Percentiles rank a stretch among this genome's conserved stretches.
Evolutionary conservation across 495 filamentous ascomycete genomes (phyloP).

Genomic region (Penicillium simplicissimum): DNA sequence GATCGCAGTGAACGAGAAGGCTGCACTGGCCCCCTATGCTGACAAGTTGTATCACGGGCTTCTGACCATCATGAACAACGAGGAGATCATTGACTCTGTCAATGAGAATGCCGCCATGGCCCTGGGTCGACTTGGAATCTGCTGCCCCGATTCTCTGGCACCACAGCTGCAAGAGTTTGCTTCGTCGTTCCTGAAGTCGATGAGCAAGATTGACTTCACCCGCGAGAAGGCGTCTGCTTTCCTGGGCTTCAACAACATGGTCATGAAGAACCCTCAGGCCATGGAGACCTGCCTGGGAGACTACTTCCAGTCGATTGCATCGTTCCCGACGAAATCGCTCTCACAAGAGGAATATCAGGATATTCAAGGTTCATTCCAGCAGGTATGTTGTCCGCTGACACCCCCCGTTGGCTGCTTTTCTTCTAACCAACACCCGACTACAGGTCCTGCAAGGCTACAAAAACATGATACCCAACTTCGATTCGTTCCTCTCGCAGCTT

Average conservation of each 20-base stretch:
- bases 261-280: constrained; percentile 83
- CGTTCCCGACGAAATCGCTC: constrained; percentile 62
- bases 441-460: constrained; percentile 83
- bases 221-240: constrained; percentile 95
- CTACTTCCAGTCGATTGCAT: constrained; percentile 83
- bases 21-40: constrained; percentile 75
- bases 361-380: constrained; percentile 53
- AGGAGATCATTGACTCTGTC: constrained; percentile 84
- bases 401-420: background rate
- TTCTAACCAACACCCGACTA: constrained; percentile 13
- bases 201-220: constrained; percentile 81
- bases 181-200: constrained; percentile 74
- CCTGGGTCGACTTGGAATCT: constrained; percentile 85
- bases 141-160: constrained; percentile 72
- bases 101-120: constrained; percentile 95
- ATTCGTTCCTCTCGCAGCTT: constrained; percentile 72
- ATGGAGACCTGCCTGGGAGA: constrained; percentile 83
- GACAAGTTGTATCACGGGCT: constrained; percentile 74
- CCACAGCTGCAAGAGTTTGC: constrained; percentile 82
- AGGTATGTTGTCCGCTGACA: constrained; percentile 32
- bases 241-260: constrained; percentile 81
- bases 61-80: constrained; percentile 74
- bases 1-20: constrained; percentile 83
- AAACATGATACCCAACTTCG: constrained; percentile 81
- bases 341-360: constrained; percentile 53